Conservation (phyloP, 2,329 filamentous ascomycete species). For the Chrysosporium queenslandicum region DNA sequence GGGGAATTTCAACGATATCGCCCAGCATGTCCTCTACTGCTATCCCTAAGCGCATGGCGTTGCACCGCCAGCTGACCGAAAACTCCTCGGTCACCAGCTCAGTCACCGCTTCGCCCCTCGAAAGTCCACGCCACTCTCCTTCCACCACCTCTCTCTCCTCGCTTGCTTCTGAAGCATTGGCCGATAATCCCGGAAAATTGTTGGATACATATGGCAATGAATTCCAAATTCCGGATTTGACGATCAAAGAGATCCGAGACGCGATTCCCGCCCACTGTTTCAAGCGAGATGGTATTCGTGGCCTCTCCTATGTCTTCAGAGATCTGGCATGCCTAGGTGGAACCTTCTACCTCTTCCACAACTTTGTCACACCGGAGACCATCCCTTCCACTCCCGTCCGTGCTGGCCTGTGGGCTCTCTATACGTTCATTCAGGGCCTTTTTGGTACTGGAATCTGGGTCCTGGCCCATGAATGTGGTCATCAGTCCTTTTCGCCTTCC, state of each 20-base stretch:
- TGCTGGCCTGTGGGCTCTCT: slow-evolving; percentile 53
- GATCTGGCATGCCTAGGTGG: slow-evolving; percentile 62
- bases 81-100: slow-evolving; percentile 49
- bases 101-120: slow-evolving; percentile 45
- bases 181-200: slow-evolving; percentile 46
- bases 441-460: slow-evolving; percentile 95
- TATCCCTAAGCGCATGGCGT: slow-evolving; percentile 38
- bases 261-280: slow-evolving; percentile 98
- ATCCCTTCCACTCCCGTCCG: slow-evolving; percentile 61
- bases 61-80: slow-evolving; percentile 44
- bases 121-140: slow-evolving; percentile 53
- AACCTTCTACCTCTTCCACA: slow-evolving; percentile 83
- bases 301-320: slow-evolving; percentile 73
- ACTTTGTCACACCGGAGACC: slow-evolving; percentile 74
- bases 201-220: slow-evolving; percentile 90
- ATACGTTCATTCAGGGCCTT: slow-evolving; percentile 77
- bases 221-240: slow-evolving; percentile 88
- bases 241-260: slow-evolving; percentile 93
- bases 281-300: slow-evolving; percentile 66
- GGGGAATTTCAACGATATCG: not conserved
- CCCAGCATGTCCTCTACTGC: slow-evolving; percentile 43
- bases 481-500: slow-evolving; percentile 92
- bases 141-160: slow-evolving; percentile 92
- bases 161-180: slow-evolving; percentile 58
- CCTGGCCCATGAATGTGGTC: slow-evolving; percentile 93